Evolutionary conservation across 139 green algal species (phyloP), one percentile per base, ranked within the genome.

Genomic region (Volvox reticuliferus): DNA sequence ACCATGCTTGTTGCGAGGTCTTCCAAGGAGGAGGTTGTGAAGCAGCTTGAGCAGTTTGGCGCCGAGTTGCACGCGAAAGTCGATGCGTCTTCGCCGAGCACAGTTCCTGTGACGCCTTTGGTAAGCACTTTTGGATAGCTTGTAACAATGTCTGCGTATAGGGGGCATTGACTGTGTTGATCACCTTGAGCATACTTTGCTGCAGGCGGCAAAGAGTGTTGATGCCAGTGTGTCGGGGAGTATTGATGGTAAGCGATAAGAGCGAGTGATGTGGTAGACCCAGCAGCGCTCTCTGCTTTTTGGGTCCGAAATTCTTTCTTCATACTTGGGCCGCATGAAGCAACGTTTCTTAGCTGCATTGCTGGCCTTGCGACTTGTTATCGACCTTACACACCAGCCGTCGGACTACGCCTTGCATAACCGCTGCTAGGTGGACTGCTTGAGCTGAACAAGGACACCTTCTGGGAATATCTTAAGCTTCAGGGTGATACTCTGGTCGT

Each of bases 401-500:
- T 73, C 65, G 65, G 21, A 73, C 21, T 24, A 55, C 44, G 44
- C 44, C 44, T 55, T 55, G 44, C 44, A 55, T 55, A 55, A 55
- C 44, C 44, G 44, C 5, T 55, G 44, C 21, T 76, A 86, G 87
- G 79, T 14, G 88, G 79, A 24, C 88, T 92, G 44, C 44, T 89
- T 3, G 68, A 89, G 69, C 89, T 92, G 30, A 77, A 89, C 80
- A 83, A 89, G 80, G 80, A 92, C 61, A 92, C 69, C 24, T 92
- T 92, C 63, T 92, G 87, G 65, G 26, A 37, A 28, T 93, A 93
- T 37, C 67, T 93, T 22, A 68, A 90, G 63, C 32, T 24, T 21
- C 79, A 85, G 71, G 78, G 44, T 2, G 77, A 90, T 44, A 88
- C 63, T 6, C 77, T 93, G 24, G 86, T 91, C 6, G 86, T 93